Percentiles rank a stretch among this genome's conserved stretches.
Evolutionary conservation across 2,329 filamentous ascomycete genomes (phyloP).

Genomic region (Thielaviopsis musarum): DNA sequence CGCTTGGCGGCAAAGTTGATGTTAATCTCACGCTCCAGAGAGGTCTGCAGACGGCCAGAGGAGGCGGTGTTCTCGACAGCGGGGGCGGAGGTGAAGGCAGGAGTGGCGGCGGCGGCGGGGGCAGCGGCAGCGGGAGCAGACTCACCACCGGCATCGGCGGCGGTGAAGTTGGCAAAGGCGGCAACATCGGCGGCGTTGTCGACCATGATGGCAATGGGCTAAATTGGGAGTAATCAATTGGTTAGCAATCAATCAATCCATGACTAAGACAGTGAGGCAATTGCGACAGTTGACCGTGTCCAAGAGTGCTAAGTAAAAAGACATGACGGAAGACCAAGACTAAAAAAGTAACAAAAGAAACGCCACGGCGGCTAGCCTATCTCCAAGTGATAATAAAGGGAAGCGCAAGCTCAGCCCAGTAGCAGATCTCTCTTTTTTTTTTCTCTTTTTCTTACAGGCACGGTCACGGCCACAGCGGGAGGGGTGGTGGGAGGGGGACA

Average conservation of each 20-base stretch:
- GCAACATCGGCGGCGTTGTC: conserved; percentile 78
- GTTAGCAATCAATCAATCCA: neutral
- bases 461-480: neutral
- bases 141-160: conserved; percentile 75
- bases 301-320: neutral
- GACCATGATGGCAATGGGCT: conserved; percentile 93
- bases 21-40: conserved; percentile 66
- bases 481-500: neutral
- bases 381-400: neutral
- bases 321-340: neutral
- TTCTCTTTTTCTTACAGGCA: neutral
- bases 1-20: conserved; percentile 59
- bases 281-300: neutral
- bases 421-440: neutral
- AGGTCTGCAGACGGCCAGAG: conserved; percentile 62
- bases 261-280: neutral
- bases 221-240: conserved; percentile 11
- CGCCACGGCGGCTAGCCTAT: conserved; percentile 4
- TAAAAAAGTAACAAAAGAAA: conserved; percentile 10
- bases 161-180: conserved; percentile 74
- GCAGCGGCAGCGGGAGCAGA: conserved; percentile 48
- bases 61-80: conserved; percentile 53
- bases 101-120: conserved; percentile 36
- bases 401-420: conserved; percentile 10
- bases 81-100: conserved; percentile 21